phyloP scores from a whole-genome alignment of 352 stramenopile genomes.

The Globisporangium polare region DNA sequence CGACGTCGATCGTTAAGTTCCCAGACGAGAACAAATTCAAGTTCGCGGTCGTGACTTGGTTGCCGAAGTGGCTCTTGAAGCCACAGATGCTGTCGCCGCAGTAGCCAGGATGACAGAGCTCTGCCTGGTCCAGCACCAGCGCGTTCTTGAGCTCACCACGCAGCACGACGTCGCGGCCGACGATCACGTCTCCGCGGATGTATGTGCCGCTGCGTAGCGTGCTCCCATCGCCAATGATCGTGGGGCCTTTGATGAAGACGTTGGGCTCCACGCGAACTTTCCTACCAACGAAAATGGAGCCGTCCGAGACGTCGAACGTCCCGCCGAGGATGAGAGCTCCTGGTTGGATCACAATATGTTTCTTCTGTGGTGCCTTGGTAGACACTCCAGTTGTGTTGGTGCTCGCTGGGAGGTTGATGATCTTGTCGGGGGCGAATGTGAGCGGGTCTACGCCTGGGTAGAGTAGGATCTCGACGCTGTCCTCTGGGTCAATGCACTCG shows the following conservation, averaged over 20 bases:
- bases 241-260: conserved; percentile 68
- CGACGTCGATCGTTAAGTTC: conserved; percentile 31
- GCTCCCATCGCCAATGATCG: conserved; percentile 62
- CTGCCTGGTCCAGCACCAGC: conserved; percentile 63
- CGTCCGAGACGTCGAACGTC: conserved; percentile 64
- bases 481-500: conserved; percentile 39
- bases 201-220: conserved; percentile 64
- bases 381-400: not conserved
- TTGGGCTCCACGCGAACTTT: conserved; percentile 65
- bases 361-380: conserved; percentile 19
- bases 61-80: conserved; percentile 78
- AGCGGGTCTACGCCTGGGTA: conserved; percentile 43
- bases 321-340: conserved; percentile 49
- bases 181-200: conserved; percentile 62
- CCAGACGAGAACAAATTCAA: conserved; percentile 45
- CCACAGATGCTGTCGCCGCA: conserved; percentile 71
- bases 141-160: conserved; percentile 70
- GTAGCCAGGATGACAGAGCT: conserved; percentile 74
- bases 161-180: conserved; percentile 57
- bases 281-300: conserved; percentile 60
- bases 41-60: conserved; percentile 80
- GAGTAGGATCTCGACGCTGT: conserved; percentile 46
- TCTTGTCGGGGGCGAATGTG: conserved; percentile 51
- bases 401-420: conserved; percentile 45
- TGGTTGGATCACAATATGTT: conserved; percentile 43